Base-by-base conservation (phyloP, 2,329 filamentous ascomycete genomes). In the Raffaelea arxii region DNA sequence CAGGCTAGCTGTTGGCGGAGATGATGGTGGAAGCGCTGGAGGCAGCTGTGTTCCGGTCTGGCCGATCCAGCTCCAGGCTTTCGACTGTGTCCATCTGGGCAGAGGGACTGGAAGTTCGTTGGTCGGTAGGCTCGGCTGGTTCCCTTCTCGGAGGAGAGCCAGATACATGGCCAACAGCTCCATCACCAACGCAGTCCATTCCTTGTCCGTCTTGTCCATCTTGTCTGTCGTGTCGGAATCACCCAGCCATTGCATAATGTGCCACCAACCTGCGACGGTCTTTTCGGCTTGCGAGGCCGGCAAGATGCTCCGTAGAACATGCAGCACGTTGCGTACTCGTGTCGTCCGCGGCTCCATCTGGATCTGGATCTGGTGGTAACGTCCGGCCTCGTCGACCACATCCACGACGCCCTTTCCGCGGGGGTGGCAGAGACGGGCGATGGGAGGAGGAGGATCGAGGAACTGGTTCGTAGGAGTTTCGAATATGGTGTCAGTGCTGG, bases 191-290 rank as follows among this genome's bases (percentile, higher is more conserved):
- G 80, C 77, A 4, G 82, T 83, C 84, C 84, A 90, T 60, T 90
- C 86, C 2, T 66, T 48, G 51, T 83, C 72, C 4, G 64, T 62
- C 14, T 70, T 59, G 7, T 66, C 58, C 4, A 71, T 63, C 1
- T 46, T 4, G 51, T 37, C 12, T 48, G 51, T 6, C 44, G 57
- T 25, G 67, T 65, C 7, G 19, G 32, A 36, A 9, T n/a, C n/a
- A n/a, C 32, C 32, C 36, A 86, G 67, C 85, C 85, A 91, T 51
- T 79, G 77, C 63, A 84, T 75, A 19, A 78, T 72, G 58, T 86
- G 81, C 75, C 84, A 85, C 83, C 85, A 90, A 2, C 75, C 78
- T 10, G 80, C 72, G 47, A 86, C 65, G 10, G 88, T 64, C 23
- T 69, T 84, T 65, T 69, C 82, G 50, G 65, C 77, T 36, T 75